Conservation (phyloP, 495 filamentous ascomycete species). For the Staphylotrichum tortipilum region DNA sequence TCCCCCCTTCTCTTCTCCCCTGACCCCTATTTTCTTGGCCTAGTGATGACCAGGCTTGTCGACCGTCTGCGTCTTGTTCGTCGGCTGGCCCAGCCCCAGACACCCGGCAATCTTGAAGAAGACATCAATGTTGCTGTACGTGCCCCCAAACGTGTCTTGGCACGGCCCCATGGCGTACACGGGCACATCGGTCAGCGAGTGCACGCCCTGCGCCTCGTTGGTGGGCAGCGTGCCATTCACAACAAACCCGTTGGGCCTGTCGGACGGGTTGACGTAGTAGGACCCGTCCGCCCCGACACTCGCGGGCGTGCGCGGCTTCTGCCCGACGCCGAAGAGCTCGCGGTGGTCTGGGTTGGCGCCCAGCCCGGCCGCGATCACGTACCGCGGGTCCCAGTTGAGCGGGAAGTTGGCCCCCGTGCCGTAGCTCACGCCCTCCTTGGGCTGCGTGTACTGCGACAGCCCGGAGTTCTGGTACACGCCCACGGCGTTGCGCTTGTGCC, state of each 20-base stretch:
- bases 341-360: conserved; percentile 57
- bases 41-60: no score
- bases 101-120: conserved; percentile 67
- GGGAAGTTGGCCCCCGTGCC: conserved; percentile 61
- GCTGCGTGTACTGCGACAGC: conserved; percentile 55
- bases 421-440: conserved; percentile 39
- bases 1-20: neutral
- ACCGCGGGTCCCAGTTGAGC: conserved; percentile 66
- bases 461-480: conserved; percentile 59
- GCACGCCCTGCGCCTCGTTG: conserved; percentile 51
- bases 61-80: conserved; percentile 23
- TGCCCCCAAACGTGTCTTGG: conserved; percentile 60
- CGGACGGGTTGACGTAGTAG: conserved; percentile 51
- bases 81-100: conserved; percentile 45
- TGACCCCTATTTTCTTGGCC: no score
- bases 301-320: conserved; percentile 49
- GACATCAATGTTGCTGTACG: conserved; percentile 59
- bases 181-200: conserved; percentile 66
- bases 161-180: conserved; percentile 66
- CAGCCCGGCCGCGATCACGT: conserved; percentile 58
- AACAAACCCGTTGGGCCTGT: conserved; percentile 54
- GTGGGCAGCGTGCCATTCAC: conserved; percentile 62
- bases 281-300: conserved; percentile 35
- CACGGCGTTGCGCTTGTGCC: conserved; percentile 57
- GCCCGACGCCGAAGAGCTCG: conserved; percentile 57